These are phyloP conservation scores for Vicia faba DNA, from an alignment of 306 rosid genomes.

Conservation along the genomic window DNA sequence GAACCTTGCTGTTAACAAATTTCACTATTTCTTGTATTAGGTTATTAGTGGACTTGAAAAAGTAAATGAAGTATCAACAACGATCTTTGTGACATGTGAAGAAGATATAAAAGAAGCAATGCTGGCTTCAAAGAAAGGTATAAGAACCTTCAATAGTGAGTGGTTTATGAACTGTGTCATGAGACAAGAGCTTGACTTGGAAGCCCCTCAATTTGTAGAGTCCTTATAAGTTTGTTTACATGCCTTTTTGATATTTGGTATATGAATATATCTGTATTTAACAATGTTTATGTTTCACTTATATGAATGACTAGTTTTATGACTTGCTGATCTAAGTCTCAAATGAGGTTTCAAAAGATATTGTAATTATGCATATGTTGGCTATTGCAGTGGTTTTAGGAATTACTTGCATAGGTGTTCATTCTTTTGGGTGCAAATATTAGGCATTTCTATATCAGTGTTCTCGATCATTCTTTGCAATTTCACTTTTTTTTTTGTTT, in stretches of 20 bases:
- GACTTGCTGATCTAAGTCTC: conserved; percentile 1
- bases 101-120: conserved; percentile 77
- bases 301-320: neutral
- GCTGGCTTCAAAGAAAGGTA: conserved; percentile 67
- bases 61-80: conserved; percentile 54
- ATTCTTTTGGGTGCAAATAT: neutral
- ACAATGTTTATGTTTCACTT: neutral
- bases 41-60: conserved; percentile 49
- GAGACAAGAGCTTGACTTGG: conserved; percentile 84
- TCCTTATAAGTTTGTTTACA: conserved; percentile 50
- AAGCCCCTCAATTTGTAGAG: conserved; percentile 77
- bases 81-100: conserved; percentile 72
- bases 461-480: too few species aligned
- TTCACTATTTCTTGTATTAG: conserved; percentile 39
- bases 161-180: conserved; percentile 91
- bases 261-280: conserved; percentile 2
- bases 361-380: neutral
- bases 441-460: neutral
- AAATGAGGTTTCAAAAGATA: conserved; percentile 10
- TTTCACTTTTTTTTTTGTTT: too few species aligned
- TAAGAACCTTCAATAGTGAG: conserved; percentile 70
- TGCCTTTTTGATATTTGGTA: conserved; percentile 5
- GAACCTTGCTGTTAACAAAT: neutral
- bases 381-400: neutral
- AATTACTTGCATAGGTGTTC: neutral